phyloP scores from a whole-genome alignment of 2,329 filamentous ascomycete species.

The Thelonectria discophora region DNA sequence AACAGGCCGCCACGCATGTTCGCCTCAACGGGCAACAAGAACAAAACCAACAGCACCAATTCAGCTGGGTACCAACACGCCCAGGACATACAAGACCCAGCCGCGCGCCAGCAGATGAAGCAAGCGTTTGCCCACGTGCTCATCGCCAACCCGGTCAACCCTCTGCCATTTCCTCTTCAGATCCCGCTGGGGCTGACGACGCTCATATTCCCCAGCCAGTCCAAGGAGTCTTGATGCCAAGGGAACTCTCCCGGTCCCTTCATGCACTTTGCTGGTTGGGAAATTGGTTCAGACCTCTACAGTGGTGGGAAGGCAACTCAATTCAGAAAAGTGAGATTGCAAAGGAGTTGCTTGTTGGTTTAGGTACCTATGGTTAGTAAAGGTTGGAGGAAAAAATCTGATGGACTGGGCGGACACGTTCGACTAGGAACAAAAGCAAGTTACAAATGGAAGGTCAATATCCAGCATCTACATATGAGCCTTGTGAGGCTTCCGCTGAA shows the following conservation, averaged over 20 bases:
- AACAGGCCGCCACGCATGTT: constrained; percentile 18
- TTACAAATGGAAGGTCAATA: too few species aligned
- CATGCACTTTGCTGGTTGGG: not conserved
- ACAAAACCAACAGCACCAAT: not conserved
- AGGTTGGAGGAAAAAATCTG: too few species aligned
- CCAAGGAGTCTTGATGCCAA: not conserved
- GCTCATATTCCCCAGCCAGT: constrained; percentile 16
- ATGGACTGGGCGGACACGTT: too few species aligned
- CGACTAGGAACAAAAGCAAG: too few species aligned
- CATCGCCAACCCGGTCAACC: constrained; percentile 27
- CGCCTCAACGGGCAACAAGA: constrained; percentile 1
- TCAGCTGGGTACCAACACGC: not conserved
- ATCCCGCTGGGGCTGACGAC: constrained; percentile 21
- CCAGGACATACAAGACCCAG: constrained; percentile 24
- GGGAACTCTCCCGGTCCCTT: too few species aligned
- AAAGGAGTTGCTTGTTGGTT: too few species aligned
- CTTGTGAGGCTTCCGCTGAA: too few species aligned
- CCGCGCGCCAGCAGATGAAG: constrained; percentile 32
- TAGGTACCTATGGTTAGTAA: too few species aligned
- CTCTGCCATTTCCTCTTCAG: constrained; percentile 26
- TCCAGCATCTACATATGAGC: too few species aligned
- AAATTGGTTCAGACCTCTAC: not conserved
- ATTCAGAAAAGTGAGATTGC: too few species aligned
- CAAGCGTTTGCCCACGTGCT: constrained; percentile 29
- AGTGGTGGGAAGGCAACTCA: too few species aligned